These are phyloP conservation scores for Casuarina equisetifolia DNA, from an alignment of 306 rosid species.

Conservation along the genomic window DNA sequence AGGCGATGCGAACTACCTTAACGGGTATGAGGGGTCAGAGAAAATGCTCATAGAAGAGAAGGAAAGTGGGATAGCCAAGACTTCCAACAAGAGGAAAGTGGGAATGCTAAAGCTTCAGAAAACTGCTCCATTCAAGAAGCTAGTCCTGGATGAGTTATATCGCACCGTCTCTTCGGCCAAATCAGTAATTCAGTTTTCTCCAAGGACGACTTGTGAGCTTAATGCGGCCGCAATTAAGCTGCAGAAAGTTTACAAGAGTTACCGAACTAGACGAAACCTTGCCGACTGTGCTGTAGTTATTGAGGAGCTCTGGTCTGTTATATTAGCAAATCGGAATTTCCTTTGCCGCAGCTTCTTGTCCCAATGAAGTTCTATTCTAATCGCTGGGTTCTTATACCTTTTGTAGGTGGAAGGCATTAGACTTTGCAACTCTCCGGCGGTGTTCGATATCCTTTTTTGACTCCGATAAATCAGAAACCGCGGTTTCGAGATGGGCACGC, in stretches of 20 bases:
- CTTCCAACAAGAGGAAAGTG: slow-evolving; percentile 42
- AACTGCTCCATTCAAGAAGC: slow-evolving; percentile 35
- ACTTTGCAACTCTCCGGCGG: slow-evolving; percentile 51
- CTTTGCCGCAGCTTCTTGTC: background rate
- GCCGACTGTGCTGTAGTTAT: slow-evolving; percentile 88
- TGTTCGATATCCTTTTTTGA: slow-evolving; percentile 58
- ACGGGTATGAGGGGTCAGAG: slow-evolving; percentile 25
- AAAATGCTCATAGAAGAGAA: slow-evolving; percentile 37
- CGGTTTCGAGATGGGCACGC: slow-evolving; percentile 72
- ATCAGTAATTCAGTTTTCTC: slow-evolving; percentile 24
- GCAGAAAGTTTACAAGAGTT: slow-evolving; percentile 78
- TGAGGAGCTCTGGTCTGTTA: slow-evolving; percentile 80
- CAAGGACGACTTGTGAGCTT: slow-evolving; percentile 40
- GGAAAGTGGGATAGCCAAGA: slow-evolving; percentile 36
- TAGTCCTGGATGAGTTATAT: slow-evolving; percentile 15
- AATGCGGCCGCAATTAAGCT: slow-evolving; percentile 63
- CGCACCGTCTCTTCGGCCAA: slow-evolving; percentile 21
- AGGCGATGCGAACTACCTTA: slow-evolving; percentile 18
- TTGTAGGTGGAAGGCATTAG: slow-evolving; percentile 83
- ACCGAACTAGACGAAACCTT: slow-evolving; percentile 64
- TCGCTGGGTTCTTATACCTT: background rate
- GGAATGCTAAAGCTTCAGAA: slow-evolving; percentile 40
- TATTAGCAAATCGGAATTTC: slow-evolving; percentile 1
- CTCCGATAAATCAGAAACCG: slow-evolving; percentile 65
- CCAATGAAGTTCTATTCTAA: background rate